Conservation (phyloP, 805 yeast genomes). For the Cephaloascus albidus region DNA sequence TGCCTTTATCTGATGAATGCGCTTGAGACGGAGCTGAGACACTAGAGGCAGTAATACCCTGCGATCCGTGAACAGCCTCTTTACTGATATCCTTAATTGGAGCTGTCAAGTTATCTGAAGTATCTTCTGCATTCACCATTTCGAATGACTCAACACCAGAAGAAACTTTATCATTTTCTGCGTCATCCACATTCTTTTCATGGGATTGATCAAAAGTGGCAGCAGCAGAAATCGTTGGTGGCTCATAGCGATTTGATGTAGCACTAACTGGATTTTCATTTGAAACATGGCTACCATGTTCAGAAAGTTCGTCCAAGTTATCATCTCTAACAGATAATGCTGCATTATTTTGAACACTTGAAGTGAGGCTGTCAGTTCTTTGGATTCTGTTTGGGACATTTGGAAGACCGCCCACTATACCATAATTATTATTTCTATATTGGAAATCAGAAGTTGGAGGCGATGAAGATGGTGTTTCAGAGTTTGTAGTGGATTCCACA, state of each 20-base stretch:
- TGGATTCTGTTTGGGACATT: conserved; percentile 30
- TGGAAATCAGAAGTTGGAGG: conserved; percentile 39
- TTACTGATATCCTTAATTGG: neutral
- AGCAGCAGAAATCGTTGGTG: conserved; percentile 7
- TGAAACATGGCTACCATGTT: too few species aligned
- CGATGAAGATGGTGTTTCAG: conserved; percentile 38
- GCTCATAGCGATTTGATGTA: conserved; percentile 14
- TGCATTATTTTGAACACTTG: conserved; percentile 88
- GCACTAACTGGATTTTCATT: conserved; percentile 24
- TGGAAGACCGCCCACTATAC: conserved; percentile 27
- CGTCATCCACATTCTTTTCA: conserved; percentile 10
- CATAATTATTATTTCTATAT: conserved; percentile 23
- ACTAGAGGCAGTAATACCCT: neutral
- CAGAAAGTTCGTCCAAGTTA: conserved; percentile 31
- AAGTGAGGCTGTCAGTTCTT: conserved; percentile 73
- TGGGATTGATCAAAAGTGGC: conserved; percentile 15
- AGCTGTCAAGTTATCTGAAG: neutral
- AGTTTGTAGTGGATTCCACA: conserved; percentile 3
- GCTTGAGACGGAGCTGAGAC: neutral
- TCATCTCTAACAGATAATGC: conserved; percentile 85
- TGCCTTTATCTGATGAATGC: neutral
- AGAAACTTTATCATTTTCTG: conserved; percentile 28
- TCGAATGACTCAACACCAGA: conserved; percentile 46
- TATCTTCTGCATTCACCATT: conserved; percentile 40
- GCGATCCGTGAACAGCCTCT: neutral